Percentiles rank a stretch among this genome's conserved stretches.
phyloP scores from a whole-genome alignment of 257 asterid genomes.

The Vinca minor region DNA sequence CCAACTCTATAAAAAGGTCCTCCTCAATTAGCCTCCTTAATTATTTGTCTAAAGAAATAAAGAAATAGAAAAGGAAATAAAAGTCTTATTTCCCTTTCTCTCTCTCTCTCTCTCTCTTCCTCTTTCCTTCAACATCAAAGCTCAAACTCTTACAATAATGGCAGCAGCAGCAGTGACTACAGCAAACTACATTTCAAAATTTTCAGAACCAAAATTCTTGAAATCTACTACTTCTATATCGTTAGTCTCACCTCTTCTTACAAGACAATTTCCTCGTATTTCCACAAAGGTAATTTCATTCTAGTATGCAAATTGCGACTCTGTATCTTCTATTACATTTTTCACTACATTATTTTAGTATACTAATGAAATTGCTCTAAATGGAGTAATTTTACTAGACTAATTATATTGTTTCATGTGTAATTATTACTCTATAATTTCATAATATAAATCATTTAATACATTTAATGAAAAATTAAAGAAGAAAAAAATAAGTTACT shows the following conservation, averaged over 20 bases:
- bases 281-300: slow-evolving; percentile 27
- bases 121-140: background rate
- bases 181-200: slow-evolving; percentile 26
- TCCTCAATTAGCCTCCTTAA: too few species aligned
- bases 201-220: slow-evolving; percentile 36
- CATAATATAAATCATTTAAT: too few species aligned
- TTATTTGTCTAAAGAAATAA: too few species aligned
- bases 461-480: too few species aligned
- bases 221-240: slow-evolving; percentile 22
- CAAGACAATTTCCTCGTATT: slow-evolving; percentile 30
- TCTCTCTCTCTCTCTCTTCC: background rate
- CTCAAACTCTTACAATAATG: slow-evolving; percentile 8
- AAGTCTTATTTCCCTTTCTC: background rate
- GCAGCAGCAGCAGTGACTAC: slow-evolving; percentile 23
- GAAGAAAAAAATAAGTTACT: too few species aligned
- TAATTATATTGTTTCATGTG: too few species aligned
- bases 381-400: too few species aligned
- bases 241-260: slow-evolving; percentile 27
- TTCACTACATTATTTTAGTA: too few species aligned
- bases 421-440: background rate
- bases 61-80: too few species aligned
- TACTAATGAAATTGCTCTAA: too few species aligned
- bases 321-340: too few species aligned
- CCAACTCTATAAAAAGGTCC: too few species aligned
- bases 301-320: background rate